Percentiles rank a stretch among this genome's conserved stretches.
phyloP scores from a whole-genome alignment of 2,329 filamentous ascomycete species.

The Xylariaceae sp. region DNA sequence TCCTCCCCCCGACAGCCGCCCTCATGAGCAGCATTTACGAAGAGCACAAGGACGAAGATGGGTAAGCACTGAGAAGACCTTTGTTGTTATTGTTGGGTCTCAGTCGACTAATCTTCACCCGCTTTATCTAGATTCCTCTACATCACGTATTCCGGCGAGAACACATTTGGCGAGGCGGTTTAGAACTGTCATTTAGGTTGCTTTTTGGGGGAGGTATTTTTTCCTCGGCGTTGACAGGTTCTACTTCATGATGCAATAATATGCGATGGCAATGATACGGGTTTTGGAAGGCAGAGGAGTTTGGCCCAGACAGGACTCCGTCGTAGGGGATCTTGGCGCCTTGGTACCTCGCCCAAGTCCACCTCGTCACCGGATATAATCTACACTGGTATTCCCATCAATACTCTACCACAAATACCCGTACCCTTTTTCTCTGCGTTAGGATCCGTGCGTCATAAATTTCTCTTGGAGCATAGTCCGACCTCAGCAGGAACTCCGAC shows the following conservation, averaged over 20 bases:
- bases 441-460: slow-evolving; percentile 38
- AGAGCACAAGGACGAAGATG: slow-evolving; percentile 87
- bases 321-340: not conserved
- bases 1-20: slow-evolving; percentile 90
- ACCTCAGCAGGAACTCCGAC: slow-evolving; percentile 29
- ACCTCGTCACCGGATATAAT: not conserved
- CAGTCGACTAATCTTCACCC: slow-evolving; percentile 12
- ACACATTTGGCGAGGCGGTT: slow-evolving; percentile 75
- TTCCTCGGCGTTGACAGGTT: slow-evolving; percentile 25
- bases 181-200: slow-evolving; percentile 27
- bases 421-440: slow-evolving; percentile 37
- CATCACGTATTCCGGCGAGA: slow-evolving; percentile 99
- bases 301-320: not conserved
- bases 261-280: slow-evolving; percentile 22
- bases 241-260: slow-evolving; percentile 26
- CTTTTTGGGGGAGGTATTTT: slow-evolving; percentile 10
- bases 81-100: not conserved
- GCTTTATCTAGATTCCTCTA: slow-evolving; percentile 73
- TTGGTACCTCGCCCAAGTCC: not conserved
- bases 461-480: slow-evolving; percentile 36
- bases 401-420: slow-evolving; percentile 31
- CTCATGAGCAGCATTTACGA: slow-evolving; percentile 99
- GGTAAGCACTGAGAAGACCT: slow-evolving; percentile 41
- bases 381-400: not conserved
- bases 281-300: slow-evolving; percentile 2